Base-by-base conservation (phyloP, 1,284 basidiomycete genomes). In the Ceratobasidium sp. region DNA sequence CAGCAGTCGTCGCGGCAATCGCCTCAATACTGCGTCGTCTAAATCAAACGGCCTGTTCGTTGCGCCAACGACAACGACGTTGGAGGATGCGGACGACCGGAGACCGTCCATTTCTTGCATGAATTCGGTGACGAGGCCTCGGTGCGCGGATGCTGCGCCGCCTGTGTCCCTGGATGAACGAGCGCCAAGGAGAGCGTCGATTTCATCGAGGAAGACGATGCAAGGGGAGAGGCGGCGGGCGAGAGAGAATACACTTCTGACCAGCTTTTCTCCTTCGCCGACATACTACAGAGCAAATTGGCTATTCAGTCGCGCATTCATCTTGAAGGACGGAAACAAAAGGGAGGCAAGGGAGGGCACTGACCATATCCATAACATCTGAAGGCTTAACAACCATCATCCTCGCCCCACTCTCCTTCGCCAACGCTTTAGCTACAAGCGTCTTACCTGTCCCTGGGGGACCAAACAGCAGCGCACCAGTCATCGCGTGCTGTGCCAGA, bases 81-180 rank as follows among this genome's bases (percentile, higher is more conserved):
- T 91, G 79, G 91, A 90, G 77, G 94, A 93, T 78, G 87, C 87
- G 35, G 89, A 91, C 8, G 91, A 88, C 78, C 88, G 94, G 73
- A 97, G 82, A 1, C 96, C 96, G 78, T 98, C 96, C 96, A 98
- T 98, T 80, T 98, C 96, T 80, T 98, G 96, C 96, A 98, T 98
- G 80, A 98, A 96, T 80, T 98, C 96, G 23, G 94, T 93, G 78
- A 95, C 90, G 69, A 94, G 88, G 30, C 91, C 90, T 75, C 93
- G 88, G 81, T 94, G 95, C 35, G 92, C 95, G 80, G 91, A 88
- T 74, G 84, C 84, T 1, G 72, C 91, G 75, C 94, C 90, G 6
- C 93, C 94, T 67, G 90, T 89, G 74, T 94, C 93, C 26, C 93
- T 88, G 18, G 89, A 87, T 59, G 91, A 91, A 28, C 96, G 90